These are phyloP conservation scores for Picochlorum sp. DNA, from an alignment of 139 green algal genomes.

Conservation along the genomic window DNA sequence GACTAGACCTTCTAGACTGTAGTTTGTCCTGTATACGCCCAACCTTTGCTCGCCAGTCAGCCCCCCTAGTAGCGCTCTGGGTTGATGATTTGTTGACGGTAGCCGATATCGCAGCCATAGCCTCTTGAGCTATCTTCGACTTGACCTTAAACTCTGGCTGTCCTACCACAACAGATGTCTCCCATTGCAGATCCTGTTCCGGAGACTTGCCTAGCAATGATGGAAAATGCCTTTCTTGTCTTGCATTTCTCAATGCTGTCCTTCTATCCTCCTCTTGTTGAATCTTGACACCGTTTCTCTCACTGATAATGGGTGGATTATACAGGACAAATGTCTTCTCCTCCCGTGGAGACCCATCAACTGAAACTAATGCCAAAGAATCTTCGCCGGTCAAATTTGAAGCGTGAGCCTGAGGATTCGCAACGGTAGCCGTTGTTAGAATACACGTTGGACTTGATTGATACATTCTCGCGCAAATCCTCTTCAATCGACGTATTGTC, in stretches of 20 bases:
- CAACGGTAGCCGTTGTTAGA: conserved; percentile 76
- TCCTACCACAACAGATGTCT: neutral
- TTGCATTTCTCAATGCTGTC: neutral
- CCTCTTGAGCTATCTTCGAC: neutral
- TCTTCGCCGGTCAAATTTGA: conserved; percentile 42
- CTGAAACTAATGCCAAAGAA: conserved; percentile 34
- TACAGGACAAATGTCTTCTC: conserved; percentile 82
- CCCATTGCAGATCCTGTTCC: neutral
- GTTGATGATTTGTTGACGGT: neutral
- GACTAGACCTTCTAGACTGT: conserved; percentile 22
- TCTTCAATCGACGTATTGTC: conserved; percentile 75
- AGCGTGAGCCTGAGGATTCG: conserved; percentile 72
- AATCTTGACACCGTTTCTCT: neutral
- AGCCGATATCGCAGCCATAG: neutral
- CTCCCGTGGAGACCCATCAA: conserved; percentile 75
- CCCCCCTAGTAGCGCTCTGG: neutral
- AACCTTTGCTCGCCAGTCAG: neutral
- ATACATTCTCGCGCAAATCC: conserved; percentile 62
- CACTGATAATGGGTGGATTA: conserved; percentile 75
- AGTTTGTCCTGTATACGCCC: neutral
- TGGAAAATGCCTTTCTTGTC: neutral
- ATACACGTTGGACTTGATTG: conserved; percentile 43
- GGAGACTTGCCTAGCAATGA: neutral
- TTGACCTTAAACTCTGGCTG: neutral
- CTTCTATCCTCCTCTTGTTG: neutral